Conservation (phyloP, 306 rosid genomes). For the Prunus armeniaca region DNA sequence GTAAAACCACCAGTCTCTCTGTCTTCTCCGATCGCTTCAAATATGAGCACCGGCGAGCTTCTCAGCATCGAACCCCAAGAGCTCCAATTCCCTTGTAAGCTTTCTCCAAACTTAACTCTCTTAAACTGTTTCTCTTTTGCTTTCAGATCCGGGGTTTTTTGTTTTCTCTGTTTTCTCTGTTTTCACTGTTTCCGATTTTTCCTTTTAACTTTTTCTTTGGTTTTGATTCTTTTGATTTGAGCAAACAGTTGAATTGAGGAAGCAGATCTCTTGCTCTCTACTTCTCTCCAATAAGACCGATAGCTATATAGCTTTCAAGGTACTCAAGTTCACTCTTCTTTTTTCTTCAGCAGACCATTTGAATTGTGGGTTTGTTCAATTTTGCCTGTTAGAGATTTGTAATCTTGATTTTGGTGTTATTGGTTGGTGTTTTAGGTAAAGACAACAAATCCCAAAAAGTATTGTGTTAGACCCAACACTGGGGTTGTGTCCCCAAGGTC, state of each 20-base stretch:
- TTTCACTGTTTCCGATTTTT: slow-evolving; percentile 29
- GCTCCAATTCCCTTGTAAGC: slow-evolving; percentile 76
- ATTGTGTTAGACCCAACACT: slow-evolving; percentile 94
- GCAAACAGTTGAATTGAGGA: slow-evolving; percentile 72
- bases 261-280: slow-evolving; percentile 92
- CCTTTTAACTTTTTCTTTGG: neutral
- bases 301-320: slow-evolving; percentile 80
- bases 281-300: slow-evolving; percentile 70
- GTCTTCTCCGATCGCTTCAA: slow-evolving; percentile 35
- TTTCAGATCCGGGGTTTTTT: slow-evolving; percentile 29
- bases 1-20: slow-evolving; percentile 18
- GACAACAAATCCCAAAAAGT: slow-evolving; percentile 92
- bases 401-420: slow-evolving; percentile 36
- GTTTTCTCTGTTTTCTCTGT: slow-evolving; percentile 8
- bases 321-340: slow-evolving; percentile 17
- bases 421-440: slow-evolving; percentile 56
- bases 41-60: slow-evolving; percentile 83
- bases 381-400: slow-evolving; percentile 16
- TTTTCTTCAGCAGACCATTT: neutral
- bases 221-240: neutral
- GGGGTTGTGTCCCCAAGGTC: slow-evolving; percentile 86
- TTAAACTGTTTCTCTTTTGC: neutral
- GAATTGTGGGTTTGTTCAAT: neutral
- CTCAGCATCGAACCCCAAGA: slow-evolving; percentile 76
- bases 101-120: neutral